Evolutionary conservation across 805 yeast genomes (phyloP).

Genomic region (Saturnispora gosingensis): DNA sequence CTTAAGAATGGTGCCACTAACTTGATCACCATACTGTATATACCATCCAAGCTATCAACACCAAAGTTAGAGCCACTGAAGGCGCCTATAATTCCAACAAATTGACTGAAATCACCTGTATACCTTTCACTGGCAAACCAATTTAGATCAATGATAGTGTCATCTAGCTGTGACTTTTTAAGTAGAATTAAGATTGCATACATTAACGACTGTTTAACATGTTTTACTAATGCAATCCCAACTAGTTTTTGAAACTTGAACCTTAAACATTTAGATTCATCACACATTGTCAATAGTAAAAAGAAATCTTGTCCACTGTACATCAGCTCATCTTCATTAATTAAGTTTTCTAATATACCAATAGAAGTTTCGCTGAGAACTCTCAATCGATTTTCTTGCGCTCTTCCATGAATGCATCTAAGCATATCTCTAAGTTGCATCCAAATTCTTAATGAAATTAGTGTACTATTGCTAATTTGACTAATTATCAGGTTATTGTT

Average conservation of each 20-base stretch:
- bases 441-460: constrained; percentile 48
- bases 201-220: constrained; percentile 39
- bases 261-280: constrained; percentile 40
- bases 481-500: constrained; percentile 34
- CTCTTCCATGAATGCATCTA: constrained; percentile 15
- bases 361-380: constrained; percentile 24
- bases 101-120: constrained; percentile 9
- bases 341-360: constrained; percentile 49
- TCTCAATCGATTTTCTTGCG: constrained; percentile 18
- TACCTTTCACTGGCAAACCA: constrained; percentile 5
- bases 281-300: constrained; percentile 39
- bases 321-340: constrained; percentile 28
- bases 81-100: constrained; percentile 12
- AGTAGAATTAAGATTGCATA: constrained; percentile 15
- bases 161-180: constrained; percentile 1
- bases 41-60: constrained; percentile 28
- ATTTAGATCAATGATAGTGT: background rate
- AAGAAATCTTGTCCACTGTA: constrained; percentile 40
- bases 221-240: constrained; percentile 41
- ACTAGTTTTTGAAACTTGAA: constrained; percentile 39
- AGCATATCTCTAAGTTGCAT: constrained; percentile 27
- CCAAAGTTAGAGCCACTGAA: constrained; percentile 20
- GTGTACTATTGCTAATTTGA: constrained; percentile 52
- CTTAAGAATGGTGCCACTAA: constrained; percentile 57
- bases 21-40: constrained; percentile 48